Conservation (phyloP, 2,329 filamentous ascomycete genomes). For the Stachybotrys echinatus region DNA sequence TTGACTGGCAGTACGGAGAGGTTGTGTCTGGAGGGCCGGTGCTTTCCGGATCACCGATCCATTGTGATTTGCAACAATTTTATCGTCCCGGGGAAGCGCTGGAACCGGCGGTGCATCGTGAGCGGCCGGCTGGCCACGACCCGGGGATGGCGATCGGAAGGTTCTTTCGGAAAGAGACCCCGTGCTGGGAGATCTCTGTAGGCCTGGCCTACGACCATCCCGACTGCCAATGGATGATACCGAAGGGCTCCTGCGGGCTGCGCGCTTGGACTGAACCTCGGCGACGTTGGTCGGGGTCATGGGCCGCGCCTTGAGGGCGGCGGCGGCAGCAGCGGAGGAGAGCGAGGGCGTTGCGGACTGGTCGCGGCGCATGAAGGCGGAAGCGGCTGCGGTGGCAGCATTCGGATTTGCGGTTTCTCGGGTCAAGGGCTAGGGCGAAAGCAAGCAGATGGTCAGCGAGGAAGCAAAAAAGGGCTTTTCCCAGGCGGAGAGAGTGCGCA, state of each 20-base stretch:
- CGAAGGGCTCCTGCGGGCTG: slow-evolving; percentile 66
- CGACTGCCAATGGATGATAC: slow-evolving; percentile 59
- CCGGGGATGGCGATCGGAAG: slow-evolving; percentile 71
- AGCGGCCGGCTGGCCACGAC: slow-evolving; percentile 35
- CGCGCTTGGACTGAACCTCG: slow-evolving; percentile 84
- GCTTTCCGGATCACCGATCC: slow-evolving; percentile 23
- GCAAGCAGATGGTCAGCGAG: slow-evolving; percentile 16
- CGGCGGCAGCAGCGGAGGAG: slow-evolving; percentile 80
- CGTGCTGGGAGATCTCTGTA: slow-evolving; percentile 64
- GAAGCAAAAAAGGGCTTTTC: slow-evolving; percentile 2
- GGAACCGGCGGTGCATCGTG: slow-evolving; percentile 68
- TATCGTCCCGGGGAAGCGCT: slow-evolving; percentile 53
- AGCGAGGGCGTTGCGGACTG: slow-evolving; percentile 67
- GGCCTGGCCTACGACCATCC: slow-evolving; percentile 33
- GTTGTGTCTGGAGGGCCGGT: slow-evolving; percentile 39
- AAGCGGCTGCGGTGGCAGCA: slow-evolving; percentile 73
- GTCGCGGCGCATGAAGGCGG: slow-evolving; percentile 70
- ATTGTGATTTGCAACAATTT: slow-evolving; percentile 13
- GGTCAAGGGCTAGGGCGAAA: slow-evolving; percentile 51
- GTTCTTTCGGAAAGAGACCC: slow-evolving; percentile 86
- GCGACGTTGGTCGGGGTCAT: slow-evolving; percentile 74
- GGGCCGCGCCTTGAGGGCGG: slow-evolving; percentile 74
- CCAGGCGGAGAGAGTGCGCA: not conserved
- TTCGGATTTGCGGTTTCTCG: slow-evolving; percentile 62
- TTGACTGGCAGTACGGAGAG: slow-evolving; percentile 50